Percentiles rank a stretch among this genome's conserved stretches.
Evolutionary conservation across 257 asterid species (phyloP).

Genomic region (Rauvolfia tetraphylla): DNA sequence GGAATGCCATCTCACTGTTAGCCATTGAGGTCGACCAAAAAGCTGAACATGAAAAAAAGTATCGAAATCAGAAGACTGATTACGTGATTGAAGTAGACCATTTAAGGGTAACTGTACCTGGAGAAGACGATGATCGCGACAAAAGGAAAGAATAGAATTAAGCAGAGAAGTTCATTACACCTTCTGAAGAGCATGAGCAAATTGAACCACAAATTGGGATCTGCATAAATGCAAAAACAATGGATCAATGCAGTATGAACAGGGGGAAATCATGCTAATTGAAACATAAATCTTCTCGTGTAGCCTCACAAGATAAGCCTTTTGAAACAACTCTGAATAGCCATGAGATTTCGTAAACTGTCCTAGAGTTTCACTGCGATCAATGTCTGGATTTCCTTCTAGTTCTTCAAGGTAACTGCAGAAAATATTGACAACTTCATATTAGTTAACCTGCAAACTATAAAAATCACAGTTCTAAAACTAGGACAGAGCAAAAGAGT

Average conservation of each 20-base stretch:
- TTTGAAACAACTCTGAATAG: conserved; percentile 74
- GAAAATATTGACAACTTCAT: background rate
- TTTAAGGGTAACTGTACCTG: conserved; percentile 60
- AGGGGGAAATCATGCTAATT: too few relatives aligned
- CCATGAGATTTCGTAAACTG: conserved; percentile 65
- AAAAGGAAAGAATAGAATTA: conserved; percentile 86
- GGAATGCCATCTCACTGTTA: conserved; percentile 76
- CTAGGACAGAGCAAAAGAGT: background rate
- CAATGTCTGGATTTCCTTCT: conserved; percentile 72
- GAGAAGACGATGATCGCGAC: conserved; percentile 85
- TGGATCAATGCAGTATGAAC: background rate
- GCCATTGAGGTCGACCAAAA: conserved; percentile 94
- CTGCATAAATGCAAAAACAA: conserved; percentile 24
- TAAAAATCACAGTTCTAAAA: too few relatives aligned
- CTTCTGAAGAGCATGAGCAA: conserved; percentile 89
- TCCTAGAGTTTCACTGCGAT: conserved; percentile 70
- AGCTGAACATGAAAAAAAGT: conserved; percentile 38
- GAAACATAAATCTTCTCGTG: background rate
- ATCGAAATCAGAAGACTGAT: background rate
- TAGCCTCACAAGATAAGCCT: conserved; percentile 88
- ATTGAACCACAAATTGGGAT: conserved; percentile 92
- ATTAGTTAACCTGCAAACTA: background rate
- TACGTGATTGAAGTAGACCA: background rate
- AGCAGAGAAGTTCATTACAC: conserved; percentile 83
- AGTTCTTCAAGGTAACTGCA: conserved; percentile 82